Evolutionary conservation across 208 protist species (phyloP).

Genomic region (Plasmodiophora brassicae): DNA sequence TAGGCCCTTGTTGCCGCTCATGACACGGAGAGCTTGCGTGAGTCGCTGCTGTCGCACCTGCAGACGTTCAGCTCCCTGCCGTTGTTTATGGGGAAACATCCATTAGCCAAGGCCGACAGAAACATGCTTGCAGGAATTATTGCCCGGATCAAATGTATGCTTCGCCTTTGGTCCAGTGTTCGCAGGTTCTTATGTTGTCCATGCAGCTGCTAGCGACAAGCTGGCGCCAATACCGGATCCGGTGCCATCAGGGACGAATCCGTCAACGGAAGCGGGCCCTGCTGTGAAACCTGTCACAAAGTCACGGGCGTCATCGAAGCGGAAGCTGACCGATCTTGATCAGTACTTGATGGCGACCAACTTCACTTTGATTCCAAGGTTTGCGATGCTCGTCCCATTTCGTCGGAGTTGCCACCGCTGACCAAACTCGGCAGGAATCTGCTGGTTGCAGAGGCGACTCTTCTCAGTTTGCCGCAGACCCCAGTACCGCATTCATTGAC

Average conservation of each 20-base stretch:
- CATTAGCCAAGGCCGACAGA: background rate
- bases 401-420: background rate
- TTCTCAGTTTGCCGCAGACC: background rate
- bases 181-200: too few species aligned
- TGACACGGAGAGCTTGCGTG: background rate
- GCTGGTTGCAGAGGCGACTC: background rate
- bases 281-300: background rate
- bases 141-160: too few species aligned
- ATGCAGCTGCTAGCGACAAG: too few species aligned
- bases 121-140: background rate
- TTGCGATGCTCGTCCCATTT: background rate
- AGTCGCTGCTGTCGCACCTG: background rate
- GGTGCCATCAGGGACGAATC: too few species aligned
- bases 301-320: background rate
- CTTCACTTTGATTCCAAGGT: background rate
- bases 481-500: background rate
- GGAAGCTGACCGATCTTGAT: background rate
- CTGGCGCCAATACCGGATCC: too few species aligned
- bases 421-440: background rate
- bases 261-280: too few species aligned
- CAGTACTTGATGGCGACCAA: background rate
- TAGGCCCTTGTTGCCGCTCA: background rate
- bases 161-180: too few species aligned
- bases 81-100: background rate
- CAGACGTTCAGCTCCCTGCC: background rate